These are phyloP conservation scores for Yamadazyma songkhlaensis DNA, from an alignment of 1,139 yeast species.

Conservation along the genomic window DNA sequence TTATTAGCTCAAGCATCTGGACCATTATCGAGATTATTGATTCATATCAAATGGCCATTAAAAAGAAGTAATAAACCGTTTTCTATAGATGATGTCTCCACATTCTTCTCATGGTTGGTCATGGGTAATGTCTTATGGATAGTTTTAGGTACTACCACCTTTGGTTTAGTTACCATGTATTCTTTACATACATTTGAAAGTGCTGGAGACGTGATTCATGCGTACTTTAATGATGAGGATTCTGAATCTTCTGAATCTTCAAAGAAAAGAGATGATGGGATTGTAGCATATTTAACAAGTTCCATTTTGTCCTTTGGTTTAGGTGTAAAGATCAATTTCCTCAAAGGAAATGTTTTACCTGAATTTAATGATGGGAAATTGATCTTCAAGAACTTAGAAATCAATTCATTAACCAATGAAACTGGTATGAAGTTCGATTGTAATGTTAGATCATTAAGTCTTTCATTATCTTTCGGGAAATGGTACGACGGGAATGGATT, in stretches of 20 bases:
- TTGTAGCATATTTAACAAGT: constrained; percentile 35
- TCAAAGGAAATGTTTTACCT: constrained; percentile 36
- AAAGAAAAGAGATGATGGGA: constrained; percentile 19
- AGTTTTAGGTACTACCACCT: constrained; percentile 64
- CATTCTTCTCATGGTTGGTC: constrained; percentile 55
- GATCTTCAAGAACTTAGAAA: constrained; percentile 50
- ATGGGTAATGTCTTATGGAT: constrained; percentile 59
- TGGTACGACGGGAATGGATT: constrained; percentile 73
- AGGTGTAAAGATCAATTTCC: constrained; percentile 35
- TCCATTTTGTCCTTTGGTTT: constrained; percentile 39
- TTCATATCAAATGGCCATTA: constrained; percentile 59
- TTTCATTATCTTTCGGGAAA: constrained; percentile 61
- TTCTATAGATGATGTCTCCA: constrained; percentile 51
- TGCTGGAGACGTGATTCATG: constrained; percentile 20
- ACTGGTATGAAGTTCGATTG: constrained; percentile 31
- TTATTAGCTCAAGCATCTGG: constrained; percentile 44
- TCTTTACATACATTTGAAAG: constrained; percentile 42
- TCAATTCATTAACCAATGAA: constrained; percentile 23
- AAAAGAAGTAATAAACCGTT: constrained; percentile 51
- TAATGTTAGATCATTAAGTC: constrained; percentile 50
- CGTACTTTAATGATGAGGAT: constrained; percentile 11
- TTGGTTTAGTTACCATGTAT: constrained; percentile 52
- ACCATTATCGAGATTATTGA: constrained; percentile 41
- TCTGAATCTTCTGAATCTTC: constrained; percentile 11
- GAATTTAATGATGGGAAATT: constrained; percentile 61